A percentile compares a stretch with the other conserved stretches of the same genome.
Evolutionary conservation across 208 protist species (phyloP).

Genomic region (Wallacemonas sp.): DNA sequence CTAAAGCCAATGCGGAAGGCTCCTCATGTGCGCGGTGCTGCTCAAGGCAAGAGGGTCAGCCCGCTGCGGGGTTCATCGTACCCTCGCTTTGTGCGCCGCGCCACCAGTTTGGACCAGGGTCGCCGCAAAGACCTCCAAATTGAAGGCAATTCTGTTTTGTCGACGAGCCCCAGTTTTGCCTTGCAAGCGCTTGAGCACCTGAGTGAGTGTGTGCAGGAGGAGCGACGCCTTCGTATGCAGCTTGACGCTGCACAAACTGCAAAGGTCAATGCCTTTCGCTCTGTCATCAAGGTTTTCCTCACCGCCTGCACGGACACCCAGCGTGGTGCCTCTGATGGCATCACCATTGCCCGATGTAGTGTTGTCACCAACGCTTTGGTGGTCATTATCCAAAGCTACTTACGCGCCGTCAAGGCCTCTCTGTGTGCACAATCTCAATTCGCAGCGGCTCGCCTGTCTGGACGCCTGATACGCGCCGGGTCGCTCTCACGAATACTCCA

Average conservation of each 20-base stretch:
- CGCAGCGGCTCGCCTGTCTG: neutral
- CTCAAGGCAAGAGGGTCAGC: neutral
- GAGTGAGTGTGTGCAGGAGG: constrained; percentile 50
- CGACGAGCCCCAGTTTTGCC: constrained; percentile 38
- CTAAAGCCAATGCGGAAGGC: neutral
- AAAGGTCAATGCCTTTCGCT: constrained; percentile 69
- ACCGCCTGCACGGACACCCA: neutral
- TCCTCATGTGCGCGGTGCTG: neutral
- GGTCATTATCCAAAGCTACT: constrained; percentile 63
- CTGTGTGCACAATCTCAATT: constrained; percentile 3
- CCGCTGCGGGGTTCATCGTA: neutral
- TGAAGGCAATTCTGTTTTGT: constrained; percentile 71
- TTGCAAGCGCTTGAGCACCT: constrained; percentile 51
- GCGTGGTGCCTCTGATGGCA: too few species aligned
- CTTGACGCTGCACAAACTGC: constrained; percentile 44
- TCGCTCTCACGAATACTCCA: neutral
- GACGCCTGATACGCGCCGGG: constrained; percentile 6
- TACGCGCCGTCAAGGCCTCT: constrained; percentile 38
- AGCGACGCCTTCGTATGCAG: constrained; percentile 63
- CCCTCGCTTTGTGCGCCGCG: neutral
- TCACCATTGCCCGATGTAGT: neutral
- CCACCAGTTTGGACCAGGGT: neutral
- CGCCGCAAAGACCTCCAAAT: constrained; percentile 44
- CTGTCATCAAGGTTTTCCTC: constrained; percentile 62
- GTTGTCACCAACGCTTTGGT: constrained; percentile 24